Evolutionary conservation across 2,329 filamentous ascomycete genomes (phyloP).

Genomic region (Trichocomaceae sp.): DNA sequence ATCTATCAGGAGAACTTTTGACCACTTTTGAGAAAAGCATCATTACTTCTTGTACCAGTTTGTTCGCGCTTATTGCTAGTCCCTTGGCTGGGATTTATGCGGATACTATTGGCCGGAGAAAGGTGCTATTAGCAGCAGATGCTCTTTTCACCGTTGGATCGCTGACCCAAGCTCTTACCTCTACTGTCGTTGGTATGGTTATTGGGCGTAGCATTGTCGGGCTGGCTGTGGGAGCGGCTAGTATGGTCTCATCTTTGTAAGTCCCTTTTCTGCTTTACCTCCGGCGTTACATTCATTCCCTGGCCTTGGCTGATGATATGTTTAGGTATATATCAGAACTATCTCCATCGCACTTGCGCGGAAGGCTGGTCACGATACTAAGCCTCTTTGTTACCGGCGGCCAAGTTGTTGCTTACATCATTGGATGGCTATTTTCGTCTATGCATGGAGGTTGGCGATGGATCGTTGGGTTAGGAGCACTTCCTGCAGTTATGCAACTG

Average conservation of each 20-base stretch:
- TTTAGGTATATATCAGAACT: constrained; percentile 73
- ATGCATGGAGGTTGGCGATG: constrained; percentile 69
- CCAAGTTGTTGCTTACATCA: constrained; percentile 79
- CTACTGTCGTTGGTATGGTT: constrained; percentile 41
- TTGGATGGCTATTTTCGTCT: constrained; percentile 68
- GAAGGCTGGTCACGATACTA: constrained; percentile 73
- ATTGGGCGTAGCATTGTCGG: constrained; percentile 42
- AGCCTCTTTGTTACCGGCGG: constrained; percentile 79
- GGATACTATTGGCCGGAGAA: constrained; percentile 43
- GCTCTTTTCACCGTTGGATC: constrained; percentile 41
- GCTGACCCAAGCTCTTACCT: constrained; percentile 36
- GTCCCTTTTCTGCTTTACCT: constrained; percentile 16
- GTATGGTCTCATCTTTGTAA: constrained; percentile 70
- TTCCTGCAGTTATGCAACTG: constrained; percentile 68
- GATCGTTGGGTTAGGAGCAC: constrained; percentile 80
- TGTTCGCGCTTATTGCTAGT: constrained; percentile 52
- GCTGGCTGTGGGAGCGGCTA: constrained; percentile 46
- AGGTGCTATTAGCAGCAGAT: constrained; percentile 43
- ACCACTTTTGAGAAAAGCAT: constrained; percentile 53
- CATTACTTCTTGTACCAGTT: constrained; percentile 52
- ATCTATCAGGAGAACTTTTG: constrained; percentile 45
- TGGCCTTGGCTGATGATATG: neutral
- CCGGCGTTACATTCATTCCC: neutral
- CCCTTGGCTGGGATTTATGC: constrained; percentile 50
- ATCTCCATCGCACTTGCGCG: constrained; percentile 67